phyloP scores from a whole-genome alignment of 2,329 filamentous ascomycete genomes.

The Biscogniauxia mediterranea region DNA sequence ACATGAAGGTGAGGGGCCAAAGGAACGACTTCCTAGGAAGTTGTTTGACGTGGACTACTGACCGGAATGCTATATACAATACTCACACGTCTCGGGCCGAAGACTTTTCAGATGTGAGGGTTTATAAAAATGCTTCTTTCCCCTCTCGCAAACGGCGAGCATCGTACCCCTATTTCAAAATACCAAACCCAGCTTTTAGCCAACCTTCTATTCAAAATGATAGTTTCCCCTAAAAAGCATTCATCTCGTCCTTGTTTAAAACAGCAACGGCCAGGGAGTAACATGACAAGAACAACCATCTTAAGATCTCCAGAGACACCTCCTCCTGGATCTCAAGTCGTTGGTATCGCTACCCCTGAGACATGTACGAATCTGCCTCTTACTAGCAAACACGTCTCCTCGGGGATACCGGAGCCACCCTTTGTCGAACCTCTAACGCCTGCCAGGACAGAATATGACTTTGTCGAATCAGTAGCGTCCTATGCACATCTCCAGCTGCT shows the following conservation, averaged over 20 bases:
- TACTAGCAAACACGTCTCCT: background rate
- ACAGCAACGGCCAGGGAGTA: no score
- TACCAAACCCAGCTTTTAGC: background rate
- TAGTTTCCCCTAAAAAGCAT: no score
- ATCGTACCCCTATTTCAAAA: background rate
- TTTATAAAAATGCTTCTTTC: background rate
- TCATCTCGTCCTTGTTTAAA: no score
- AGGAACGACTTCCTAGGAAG: background rate
- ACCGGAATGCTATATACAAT: no score
- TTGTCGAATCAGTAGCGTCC: background rate
- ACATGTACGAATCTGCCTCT: background rate
- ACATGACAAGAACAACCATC: background rate
- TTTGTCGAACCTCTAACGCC: background rate
- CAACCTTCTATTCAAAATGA: background rate
- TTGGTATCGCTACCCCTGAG: background rate
- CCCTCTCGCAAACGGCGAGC: background rate
- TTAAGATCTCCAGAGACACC: background rate
- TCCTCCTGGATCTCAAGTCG: background rate
- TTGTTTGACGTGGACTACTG: background rate
- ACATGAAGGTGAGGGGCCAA: background rate
- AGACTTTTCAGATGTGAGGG: background rate
- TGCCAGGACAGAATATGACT: background rate
- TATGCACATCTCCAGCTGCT: background rate
- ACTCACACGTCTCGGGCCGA: background rate
- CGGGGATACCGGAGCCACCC: background rate